Conservation (phyloP, 208 protist genomes). For the Crithidia bombi region DNA sequence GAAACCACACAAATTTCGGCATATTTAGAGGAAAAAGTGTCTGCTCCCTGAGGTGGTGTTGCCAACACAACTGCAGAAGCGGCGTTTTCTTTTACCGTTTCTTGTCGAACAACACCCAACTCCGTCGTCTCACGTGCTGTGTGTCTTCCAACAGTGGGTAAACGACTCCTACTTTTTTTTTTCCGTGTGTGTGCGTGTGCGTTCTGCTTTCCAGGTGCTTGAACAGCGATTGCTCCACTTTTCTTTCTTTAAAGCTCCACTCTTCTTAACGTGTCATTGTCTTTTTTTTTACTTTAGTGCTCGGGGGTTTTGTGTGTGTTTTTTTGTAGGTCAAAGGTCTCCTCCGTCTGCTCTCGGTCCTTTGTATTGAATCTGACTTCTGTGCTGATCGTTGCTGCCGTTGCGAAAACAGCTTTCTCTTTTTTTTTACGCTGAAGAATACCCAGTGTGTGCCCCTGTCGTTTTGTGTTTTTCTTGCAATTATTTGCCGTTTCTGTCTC, state of each 20-base stretch:
- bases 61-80: neutral
- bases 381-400: too few species aligned
- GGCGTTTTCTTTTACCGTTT: neutral
- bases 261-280: neutral
- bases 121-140: neutral
- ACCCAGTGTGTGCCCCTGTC: too few species aligned
- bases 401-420: too few species aligned
- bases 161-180: too few species aligned
- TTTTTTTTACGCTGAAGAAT: slow-evolving; percentile 1
- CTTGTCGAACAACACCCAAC: neutral
- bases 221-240: neutral
- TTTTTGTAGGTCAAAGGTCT: neutral
- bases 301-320: neutral
- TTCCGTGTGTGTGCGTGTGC: too few species aligned
- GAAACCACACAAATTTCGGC: too few species aligned
- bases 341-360: too few species aligned
- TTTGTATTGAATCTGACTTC: too few species aligned
- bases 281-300: neutral
- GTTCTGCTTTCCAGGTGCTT: too few species aligned
- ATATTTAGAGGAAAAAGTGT: too few species aligned
- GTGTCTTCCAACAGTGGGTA: neutral
- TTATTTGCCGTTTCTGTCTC: too few species aligned
- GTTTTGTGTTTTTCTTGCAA: too few species aligned
- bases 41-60: neutral
- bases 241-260: slow-evolving; percentile 1